A percentile compares a stretch with the other conserved stretches of the same genome.
Conservation (phyloP, 2,329 filamentous ascomycete genomes). For the Mollisiaceae sp. region DNA sequence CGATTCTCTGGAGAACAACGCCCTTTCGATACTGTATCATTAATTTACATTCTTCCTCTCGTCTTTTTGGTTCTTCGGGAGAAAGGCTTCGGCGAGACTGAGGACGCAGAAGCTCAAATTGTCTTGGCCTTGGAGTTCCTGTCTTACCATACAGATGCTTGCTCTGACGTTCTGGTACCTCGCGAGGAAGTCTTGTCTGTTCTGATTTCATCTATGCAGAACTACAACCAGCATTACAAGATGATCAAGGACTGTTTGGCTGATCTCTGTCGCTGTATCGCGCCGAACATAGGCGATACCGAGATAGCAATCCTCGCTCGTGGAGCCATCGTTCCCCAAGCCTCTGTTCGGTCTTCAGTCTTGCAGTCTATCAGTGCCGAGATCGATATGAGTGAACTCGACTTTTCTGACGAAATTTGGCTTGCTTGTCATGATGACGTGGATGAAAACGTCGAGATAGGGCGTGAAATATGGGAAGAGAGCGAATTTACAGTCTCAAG, state of each 20-base stretch:
- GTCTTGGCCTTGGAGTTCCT: conserved; percentile 88
- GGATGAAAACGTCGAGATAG: conserved; percentile 83
- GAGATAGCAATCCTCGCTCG: conserved; percentile 80
- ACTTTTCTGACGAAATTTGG: conserved; percentile 91
- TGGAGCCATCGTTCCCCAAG: conserved; percentile 79
- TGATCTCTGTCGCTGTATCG: conserved; percentile 83
- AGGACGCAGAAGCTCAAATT: conserved; percentile 88
- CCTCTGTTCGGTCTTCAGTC: conserved; percentile 80
- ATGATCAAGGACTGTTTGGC: conserved; percentile 90
- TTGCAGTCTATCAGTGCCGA: conserved; percentile 91
- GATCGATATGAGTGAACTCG: conserved; percentile 86
- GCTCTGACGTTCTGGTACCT: conserved; percentile 75
- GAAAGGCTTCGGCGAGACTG: conserved; percentile 77
- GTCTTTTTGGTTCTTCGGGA: conserved; percentile 78
- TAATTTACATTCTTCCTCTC: conserved; percentile 86
- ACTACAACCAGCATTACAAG: conserved; percentile 92
- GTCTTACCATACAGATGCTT: conserved; percentile 84
- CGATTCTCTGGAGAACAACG: conserved; percentile 91
- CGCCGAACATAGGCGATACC: conserved; percentile 74
- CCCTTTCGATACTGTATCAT: conserved; percentile 86
- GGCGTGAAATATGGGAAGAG: conserved; percentile 92
- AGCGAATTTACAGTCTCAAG: conserved; percentile 76
- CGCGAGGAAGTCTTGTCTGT: conserved; percentile 73
- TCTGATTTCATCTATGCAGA: conserved; percentile 83
- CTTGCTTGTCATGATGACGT: conserved; percentile 90